Conservation (phyloP, 257 asterid species). For the Solanum pimpinellifolium region DNA sequence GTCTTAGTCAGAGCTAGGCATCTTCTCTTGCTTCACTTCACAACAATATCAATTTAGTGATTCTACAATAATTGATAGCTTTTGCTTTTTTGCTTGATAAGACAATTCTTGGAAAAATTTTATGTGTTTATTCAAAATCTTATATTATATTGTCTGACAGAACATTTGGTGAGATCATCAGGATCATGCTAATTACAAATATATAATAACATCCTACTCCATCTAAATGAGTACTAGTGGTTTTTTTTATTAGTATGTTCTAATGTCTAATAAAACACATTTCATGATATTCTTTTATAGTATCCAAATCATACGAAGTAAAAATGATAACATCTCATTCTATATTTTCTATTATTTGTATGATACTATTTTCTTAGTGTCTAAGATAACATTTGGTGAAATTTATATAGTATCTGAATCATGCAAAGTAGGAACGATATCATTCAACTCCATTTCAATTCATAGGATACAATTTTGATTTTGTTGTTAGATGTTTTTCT, state of each 20-base stretch:
- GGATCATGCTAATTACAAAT: not conserved
- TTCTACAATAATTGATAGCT: not conserved
- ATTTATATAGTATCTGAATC: too few relatives aligned
- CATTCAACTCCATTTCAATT: not conserved
- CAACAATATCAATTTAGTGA: not conserved
- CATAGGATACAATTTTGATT: not conserved
- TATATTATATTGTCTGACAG: not conserved
- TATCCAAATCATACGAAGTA: too few relatives aligned
- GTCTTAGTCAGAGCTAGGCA: constrained; percentile 4
- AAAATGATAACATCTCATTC: not conserved
- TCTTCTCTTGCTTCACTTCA: not conserved
- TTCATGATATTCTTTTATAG: too few relatives aligned
- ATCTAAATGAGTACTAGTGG: not conserved
- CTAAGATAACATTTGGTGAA: not conserved
- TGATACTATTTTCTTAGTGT: not conserved
- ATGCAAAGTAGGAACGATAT: not conserved
- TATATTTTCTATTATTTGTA: too few relatives aligned
- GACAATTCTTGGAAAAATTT: not conserved
- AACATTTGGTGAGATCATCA: not conserved
- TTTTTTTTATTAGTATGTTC: not conserved
- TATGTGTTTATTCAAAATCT: not conserved
- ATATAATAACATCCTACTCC: not conserved
- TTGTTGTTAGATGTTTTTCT: not conserved
- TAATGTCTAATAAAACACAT: not conserved
- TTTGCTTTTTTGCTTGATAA: not conserved